phyloP scores from a whole-genome alignment of 2,329 filamentous ascomycete species.

The Sporothrix dimorphospora region DNA sequence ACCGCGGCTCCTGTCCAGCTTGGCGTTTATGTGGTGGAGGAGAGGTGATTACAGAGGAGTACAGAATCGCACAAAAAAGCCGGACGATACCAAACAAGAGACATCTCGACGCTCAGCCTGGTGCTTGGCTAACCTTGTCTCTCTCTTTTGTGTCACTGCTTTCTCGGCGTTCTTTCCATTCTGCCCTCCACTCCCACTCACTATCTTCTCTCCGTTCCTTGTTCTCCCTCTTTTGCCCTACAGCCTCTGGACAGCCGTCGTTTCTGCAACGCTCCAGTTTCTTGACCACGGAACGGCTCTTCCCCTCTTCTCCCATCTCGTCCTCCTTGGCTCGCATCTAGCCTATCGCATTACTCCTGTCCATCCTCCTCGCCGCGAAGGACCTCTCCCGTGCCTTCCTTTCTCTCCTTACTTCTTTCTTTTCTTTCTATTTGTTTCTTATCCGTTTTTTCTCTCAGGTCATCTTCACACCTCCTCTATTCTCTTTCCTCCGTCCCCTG shows the following conservation, averaged over 20 bases:
- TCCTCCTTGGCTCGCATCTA: not conserved
- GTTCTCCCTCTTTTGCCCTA: not conserved
- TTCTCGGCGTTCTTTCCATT: not conserved
- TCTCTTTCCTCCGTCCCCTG: not conserved
- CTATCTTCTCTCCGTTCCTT: not conserved
- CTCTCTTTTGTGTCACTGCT: not conserved
- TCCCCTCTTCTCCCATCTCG: too few relatives aligned
- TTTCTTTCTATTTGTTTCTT: not conserved
- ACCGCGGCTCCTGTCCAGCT: conserved; percentile 26
- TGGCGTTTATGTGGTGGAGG: conserved; percentile 22
- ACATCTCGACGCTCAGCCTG: not conserved
- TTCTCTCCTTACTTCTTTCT: not conserved
- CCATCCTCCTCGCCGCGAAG: conserved; percentile 3
- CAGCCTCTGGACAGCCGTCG: conserved; percentile 3
- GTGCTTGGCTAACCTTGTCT: conserved; percentile 9
- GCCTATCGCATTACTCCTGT: conserved; percentile 11
- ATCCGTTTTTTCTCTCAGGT: not conserved
- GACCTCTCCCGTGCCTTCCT: conserved; percentile 2
- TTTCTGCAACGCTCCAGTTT: conserved; percentile 27
- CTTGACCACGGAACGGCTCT: conserved; percentile 14
- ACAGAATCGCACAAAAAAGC: not conserved
- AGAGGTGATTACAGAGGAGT: not conserved
- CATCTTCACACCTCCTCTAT: not conserved
- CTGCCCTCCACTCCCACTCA: too few relatives aligned
- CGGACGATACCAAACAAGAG: conserved; percentile 2